Evolutionary conservation across 352 stramenopile species (phyloP).

Genomic region (Pythium dissotocum): DNA sequence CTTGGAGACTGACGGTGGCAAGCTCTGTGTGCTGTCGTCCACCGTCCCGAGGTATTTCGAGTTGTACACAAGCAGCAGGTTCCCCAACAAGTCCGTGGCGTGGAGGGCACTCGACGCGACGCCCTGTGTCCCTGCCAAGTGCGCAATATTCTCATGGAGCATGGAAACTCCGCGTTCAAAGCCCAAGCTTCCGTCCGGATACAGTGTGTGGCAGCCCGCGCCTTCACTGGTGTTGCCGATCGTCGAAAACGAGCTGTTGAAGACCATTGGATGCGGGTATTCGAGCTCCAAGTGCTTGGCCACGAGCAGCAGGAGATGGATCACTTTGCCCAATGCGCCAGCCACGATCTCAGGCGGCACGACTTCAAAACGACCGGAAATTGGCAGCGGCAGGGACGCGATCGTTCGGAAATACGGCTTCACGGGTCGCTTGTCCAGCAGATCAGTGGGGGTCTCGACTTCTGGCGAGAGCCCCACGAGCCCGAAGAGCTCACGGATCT

Average conservation of each 20-base stretch:
- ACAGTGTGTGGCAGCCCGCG: conserved; percentile 78
- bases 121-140: conserved; percentile 55
- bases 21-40: neutral
- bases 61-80: conserved; percentile 60
- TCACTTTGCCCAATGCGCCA: conserved; percentile 68
- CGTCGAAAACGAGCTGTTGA: conserved; percentile 86
- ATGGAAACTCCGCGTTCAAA: conserved; percentile 75
- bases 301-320: conserved; percentile 71
- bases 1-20: neutral
- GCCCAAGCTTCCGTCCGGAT: conserved; percentile 76
- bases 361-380: conserved; percentile 69
- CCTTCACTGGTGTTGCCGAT: conserved; percentile 81
- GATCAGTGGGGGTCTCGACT: conserved; percentile 15
- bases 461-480: conserved; percentile 45
- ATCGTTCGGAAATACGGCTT: conserved; percentile 66
- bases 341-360: conserved; percentile 76
- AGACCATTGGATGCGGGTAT: conserved; percentile 83
- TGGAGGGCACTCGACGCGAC: conserved; percentile 40
- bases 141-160: conserved; percentile 78
- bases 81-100: conserved; percentile 62
- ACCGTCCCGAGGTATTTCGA: conserved; percentile 42
- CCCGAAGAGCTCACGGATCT: conserved; percentile 68
- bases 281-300: conserved; percentile 69
- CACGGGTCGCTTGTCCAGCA: neutral
- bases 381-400: conserved; percentile 60